A percentile compares a stretch with the other conserved stretches of the same genome.
Conservation (phyloP, 768 basidiomycete genomes). For the Cystobasidium tubakii region DNA sequence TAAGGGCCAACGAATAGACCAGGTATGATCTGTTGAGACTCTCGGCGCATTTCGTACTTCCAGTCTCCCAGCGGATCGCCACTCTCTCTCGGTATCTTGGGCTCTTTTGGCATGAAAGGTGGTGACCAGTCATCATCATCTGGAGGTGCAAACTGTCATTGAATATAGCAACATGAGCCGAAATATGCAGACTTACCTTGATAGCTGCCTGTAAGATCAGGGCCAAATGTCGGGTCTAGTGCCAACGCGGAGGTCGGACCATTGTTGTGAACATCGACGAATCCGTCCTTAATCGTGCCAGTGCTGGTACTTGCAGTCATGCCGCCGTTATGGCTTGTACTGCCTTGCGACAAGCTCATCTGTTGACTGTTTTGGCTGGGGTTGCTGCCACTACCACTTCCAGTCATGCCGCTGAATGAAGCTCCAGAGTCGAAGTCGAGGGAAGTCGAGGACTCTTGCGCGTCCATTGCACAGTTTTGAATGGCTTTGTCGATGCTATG, state of each 20-base stretch:
- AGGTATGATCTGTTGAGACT: constrained; percentile 79
- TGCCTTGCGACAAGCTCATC: background rate
- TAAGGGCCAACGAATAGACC: constrained; percentile 79
- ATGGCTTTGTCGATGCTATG: background rate
- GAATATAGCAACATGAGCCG: background rate
- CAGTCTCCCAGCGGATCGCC: constrained; percentile 39
- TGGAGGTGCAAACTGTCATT: background rate
- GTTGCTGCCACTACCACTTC: background rate
- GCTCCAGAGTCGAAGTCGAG: background rate
- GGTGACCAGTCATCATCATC: background rate
- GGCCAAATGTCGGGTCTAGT: background rate
- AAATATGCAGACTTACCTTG: background rate
- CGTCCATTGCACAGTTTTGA: background rate
- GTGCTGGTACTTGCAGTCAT: background rate
- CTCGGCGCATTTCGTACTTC: constrained; percentile 92
- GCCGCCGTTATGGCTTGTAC: background rate
- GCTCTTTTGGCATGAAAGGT: constrained; percentile 5
- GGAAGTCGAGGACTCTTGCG: background rate
- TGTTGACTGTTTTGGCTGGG: constrained; percentile 1
- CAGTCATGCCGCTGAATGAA: background rate
- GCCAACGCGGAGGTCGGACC: background rate
- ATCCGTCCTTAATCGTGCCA: background rate
- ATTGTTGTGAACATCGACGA: background rate
- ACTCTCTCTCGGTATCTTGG: background rate
- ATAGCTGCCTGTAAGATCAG: constrained; percentile 19